Base-by-base conservation (phyloP, 2,329 filamentous ascomycete genomes). In the Phyllosticta citriasiana region DNA sequence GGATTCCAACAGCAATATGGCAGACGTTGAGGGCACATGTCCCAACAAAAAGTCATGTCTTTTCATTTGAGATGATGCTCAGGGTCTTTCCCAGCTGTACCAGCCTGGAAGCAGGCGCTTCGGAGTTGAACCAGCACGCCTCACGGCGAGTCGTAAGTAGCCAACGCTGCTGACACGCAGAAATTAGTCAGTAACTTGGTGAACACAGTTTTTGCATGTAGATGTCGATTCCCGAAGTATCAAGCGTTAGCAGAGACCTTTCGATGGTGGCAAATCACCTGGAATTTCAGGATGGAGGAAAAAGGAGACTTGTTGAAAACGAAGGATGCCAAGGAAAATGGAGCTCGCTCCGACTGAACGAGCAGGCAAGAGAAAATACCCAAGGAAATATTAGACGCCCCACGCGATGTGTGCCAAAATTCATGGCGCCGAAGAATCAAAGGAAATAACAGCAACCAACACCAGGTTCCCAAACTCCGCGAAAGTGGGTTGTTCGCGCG, bases 1-100 rank as follows among this genome's bases (percentile, higher is more conserved):
- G 57, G 61, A 27, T 67, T 66, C 51, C 66, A 67, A 62, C 64
- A 64, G 59, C 62, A 25, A 16, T 61, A 61, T 8, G 50, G 54
- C 55, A 61, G 55, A 47, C 59, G 59, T 16, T 61, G 50, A 61
- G 12, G 19, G 25, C 52, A 1, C 12, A 9, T 53, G 16, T 10
- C 19, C 2, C 12, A 25, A n/a, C 3, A 47, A 3, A n/a, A 47
- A n/a, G 40, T 8, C 27, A 47, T 6, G 5, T 47, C 6, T 47
- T 47, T 47, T 47, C 33, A 40, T 4, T 47, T n/a, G 40, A 47
- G 40, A 16, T 19, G 40, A 16, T 5, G 16, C 3, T 16, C 14
- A 47, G 6, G 40, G 16, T 6, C 14, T 47, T n/a, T 47, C 16
- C 40, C 40, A n/a, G 40, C 16, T 30, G 2, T 19, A 47, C 40